Evolutionary conservation across 129 eudicot species (phyloP).

Genomic region (Flaveria brownii): DNA sequence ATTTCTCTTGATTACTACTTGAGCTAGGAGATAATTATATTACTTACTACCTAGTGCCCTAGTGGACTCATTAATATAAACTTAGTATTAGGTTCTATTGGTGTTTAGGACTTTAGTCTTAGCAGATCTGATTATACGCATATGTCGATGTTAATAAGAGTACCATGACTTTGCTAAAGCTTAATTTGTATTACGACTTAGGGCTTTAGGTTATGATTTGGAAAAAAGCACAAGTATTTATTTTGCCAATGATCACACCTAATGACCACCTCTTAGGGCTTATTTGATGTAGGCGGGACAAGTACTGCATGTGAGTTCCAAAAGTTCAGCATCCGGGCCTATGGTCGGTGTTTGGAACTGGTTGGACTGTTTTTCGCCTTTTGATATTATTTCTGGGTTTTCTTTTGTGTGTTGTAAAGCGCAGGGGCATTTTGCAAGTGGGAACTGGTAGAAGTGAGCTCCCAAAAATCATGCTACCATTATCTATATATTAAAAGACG

Average conservation of each 20-base stretch:
- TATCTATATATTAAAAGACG: no score
- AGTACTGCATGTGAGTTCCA: no score
- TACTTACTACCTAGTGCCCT: no score
- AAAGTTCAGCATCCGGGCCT: no score
- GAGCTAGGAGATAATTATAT: neutral
- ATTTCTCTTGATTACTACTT: neutral
- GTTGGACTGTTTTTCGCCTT: no score
- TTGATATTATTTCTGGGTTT: no score
- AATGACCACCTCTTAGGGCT: neutral
- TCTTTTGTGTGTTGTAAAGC: no score
- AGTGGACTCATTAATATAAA: neutral
- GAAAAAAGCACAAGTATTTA: neutral
- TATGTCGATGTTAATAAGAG: neutral
- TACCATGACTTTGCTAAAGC: constrained; percentile 1
- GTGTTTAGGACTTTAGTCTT: neutral
- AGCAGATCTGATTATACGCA: neutral
- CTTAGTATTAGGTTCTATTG: neutral
- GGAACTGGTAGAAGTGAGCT: no score
- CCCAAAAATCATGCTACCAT: no score
- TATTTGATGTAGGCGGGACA: neutral
- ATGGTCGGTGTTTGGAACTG: no score
- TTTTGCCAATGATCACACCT: neutral
- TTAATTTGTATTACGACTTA: neutral
- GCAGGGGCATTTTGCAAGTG: no score
- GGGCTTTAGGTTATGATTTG: constrained; percentile 10